Evolutionary conservation across 2,329 filamentous ascomycete species (phyloP), one percentile per base, ranked within the genome.

Genomic region (Penicillium sp.): DNA sequence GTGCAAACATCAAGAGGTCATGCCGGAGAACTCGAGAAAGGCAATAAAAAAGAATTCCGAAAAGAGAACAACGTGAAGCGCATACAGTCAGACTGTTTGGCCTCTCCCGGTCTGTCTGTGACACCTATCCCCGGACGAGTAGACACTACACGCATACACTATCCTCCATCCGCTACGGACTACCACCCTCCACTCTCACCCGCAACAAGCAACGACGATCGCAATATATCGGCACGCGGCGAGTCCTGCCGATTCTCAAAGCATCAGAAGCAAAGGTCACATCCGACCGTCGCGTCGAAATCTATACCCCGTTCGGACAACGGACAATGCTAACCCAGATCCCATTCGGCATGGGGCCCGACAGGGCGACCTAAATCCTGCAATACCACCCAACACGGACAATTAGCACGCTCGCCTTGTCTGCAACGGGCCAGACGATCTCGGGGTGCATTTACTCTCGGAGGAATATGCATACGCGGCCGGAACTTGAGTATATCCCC

Each of bases 321-420:
- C 24, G 56, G 54, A 43, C 19, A 59, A 47, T 53, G 16, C 37
- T 13, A 27, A 39, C 40, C 33, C 39, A 19, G 47, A 55, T 58
- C 55, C 24, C 19, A 36, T 41, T 35, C 40, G 33, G 33, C 44
- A 40, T 31, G 37, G 40, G 11, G 27, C 27, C 55, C 36, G 39
- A 54, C 35, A 39, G 11, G 7, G 18, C 33, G 55, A 52, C 55
- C 56, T 58, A 56, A 36, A 58, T 56, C 51, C 56, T 57, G 60
- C 58, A 24, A 63, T 58, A 43, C 36, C 52, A 61, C 60, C 55
- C 61, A 50, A 60, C 58, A 47, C 13, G 54, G 55, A 46, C 36
- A 46, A 40, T 41, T 19, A 14, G 35, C 35, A 43, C 18, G 37
- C 22, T 35, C 37, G 57, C 61, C 24, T 33, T 50, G 59, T 61